phyloP scores from a whole-genome alignment of 2,329 filamentous ascomycete species.

The Fusarium sp. region DNA sequence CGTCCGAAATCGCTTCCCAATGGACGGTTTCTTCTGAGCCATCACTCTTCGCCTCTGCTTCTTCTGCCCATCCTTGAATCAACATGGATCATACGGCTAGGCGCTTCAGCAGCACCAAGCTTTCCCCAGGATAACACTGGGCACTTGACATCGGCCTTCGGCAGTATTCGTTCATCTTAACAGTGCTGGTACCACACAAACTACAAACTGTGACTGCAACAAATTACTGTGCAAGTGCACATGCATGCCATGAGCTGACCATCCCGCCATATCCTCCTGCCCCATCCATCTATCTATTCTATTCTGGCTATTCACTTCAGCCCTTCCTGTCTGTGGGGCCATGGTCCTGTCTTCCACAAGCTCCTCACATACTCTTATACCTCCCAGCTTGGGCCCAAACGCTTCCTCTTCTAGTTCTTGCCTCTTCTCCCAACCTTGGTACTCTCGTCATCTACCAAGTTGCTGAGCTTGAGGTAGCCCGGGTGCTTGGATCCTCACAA shows the following conservation, averaged over 20 bases:
- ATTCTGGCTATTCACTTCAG: conserved; percentile 19
- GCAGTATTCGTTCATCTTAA: conserved; percentile 11
- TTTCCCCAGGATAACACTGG: background rate
- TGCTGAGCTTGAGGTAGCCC: conserved; percentile 18
- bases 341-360: background rate
- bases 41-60: background rate
- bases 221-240: conserved; percentile 3
- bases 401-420: background rate
- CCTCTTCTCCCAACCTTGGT: background rate
- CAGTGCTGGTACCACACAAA: conserved; percentile 14
- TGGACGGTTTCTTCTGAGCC: background rate
- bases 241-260: conserved; percentile 17
- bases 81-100: conserved; percentile 14
- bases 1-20: conserved; percentile 11
- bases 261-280: conserved; percentile 14
- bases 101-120: background rate
- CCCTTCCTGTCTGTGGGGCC: conserved; percentile 5
- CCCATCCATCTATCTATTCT: conserved; percentile 27
- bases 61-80: conserved; percentile 1
- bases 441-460: background rate
- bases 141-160: conserved; percentile 19
- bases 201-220: conserved; percentile 11
- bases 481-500: conserved; percentile 13
- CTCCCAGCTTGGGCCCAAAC: conserved; percentile 1
- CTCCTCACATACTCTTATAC: conserved; percentile 15